Conservation (phyloP, 2,329 filamentous ascomycete species). For the Phialophora tarda region DNA sequence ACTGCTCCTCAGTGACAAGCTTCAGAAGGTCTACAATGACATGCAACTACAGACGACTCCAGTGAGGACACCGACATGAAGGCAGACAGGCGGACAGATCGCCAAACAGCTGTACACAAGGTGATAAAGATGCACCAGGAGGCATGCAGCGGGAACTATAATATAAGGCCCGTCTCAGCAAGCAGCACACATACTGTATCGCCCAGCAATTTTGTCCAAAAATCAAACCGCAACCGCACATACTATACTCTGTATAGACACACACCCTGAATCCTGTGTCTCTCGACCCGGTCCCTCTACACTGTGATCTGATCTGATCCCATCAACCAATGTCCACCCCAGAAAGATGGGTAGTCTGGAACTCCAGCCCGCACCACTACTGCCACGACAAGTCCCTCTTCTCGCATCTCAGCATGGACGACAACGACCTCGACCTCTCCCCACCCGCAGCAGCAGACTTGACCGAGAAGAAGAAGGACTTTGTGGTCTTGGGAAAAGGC, state of each 20-base stretch:
- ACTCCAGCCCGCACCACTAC: slow-evolving; percentile 14
- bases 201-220: no score
- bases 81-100: neutral
- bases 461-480: neutral
- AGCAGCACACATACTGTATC: no score
- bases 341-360: slow-evolving; percentile 19
- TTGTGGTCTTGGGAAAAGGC: slow-evolving; percentile 6
- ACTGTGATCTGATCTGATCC: no score
- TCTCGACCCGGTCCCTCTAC: no score
- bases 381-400: slow-evolving; percentile 10
- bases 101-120: neutral
- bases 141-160: no score
- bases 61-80: neutral
- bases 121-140: neutral
- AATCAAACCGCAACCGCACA: no score
- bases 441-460: neutral
- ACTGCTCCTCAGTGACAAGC: neutral
- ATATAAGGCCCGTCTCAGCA: neutral
- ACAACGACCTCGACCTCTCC: no score
- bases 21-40: neutral
- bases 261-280: no score
- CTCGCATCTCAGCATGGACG: slow-evolving; percentile 7
- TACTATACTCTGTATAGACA: no score
- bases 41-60: neutral
- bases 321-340: slow-evolving; percentile 16